Conservation (phyloP, 2,329 filamentous ascomycete species). For the Cytospora leucostoma region DNA sequence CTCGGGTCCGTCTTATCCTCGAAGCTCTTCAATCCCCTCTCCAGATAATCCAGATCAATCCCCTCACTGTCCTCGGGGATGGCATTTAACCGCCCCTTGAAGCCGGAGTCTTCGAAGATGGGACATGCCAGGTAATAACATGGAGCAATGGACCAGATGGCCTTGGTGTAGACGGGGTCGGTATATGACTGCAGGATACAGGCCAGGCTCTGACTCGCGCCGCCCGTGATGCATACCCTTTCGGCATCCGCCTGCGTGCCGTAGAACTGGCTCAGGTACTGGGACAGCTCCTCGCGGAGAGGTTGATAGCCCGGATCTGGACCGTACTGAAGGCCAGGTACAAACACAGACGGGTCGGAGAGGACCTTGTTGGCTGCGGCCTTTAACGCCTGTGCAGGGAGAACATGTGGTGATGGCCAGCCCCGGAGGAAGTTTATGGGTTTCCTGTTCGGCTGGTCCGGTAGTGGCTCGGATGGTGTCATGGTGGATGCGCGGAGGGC, state of each 20-base stretch:
- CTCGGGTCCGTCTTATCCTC: conserved; percentile 29
- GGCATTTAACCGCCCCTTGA: conserved; percentile 64
- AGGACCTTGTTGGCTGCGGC: conserved; percentile 63
- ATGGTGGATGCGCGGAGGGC: conserved; percentile 12
- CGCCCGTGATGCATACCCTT: conserved; percentile 79
- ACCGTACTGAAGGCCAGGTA: conserved; percentile 64
- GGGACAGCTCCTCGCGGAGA: conserved; percentile 67
- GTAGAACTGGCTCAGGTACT: conserved; percentile 71
- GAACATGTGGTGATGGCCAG: conserved; percentile 64
- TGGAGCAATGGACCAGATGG: conserved; percentile 79
- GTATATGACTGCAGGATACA: conserved; percentile 78
- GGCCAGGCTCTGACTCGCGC: conserved; percentile 80
- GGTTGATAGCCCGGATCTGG: conserved; percentile 73
- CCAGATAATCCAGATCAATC: conserved; percentile 66
- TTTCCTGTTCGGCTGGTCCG: conserved; percentile 33
- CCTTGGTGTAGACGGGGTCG: conserved; percentile 72
- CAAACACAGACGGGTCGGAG: conserved; percentile 57
- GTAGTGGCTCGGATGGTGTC: conserved; percentile 23
- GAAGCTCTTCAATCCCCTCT: conserved; percentile 46
- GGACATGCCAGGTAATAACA: conserved; percentile 82
- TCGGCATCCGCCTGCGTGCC: conserved; percentile 45
- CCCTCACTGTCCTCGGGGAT: conserved; percentile 79
- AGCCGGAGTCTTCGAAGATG: conserved; percentile 83
- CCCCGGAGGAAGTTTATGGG: conserved; percentile 67
- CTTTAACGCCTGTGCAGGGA: conserved; percentile 65